These are phyloP conservation scores for Bruguiera gymnorhiza DNA, from an alignment of 345 rosid genomes.

Conservation along the genomic window DNA sequence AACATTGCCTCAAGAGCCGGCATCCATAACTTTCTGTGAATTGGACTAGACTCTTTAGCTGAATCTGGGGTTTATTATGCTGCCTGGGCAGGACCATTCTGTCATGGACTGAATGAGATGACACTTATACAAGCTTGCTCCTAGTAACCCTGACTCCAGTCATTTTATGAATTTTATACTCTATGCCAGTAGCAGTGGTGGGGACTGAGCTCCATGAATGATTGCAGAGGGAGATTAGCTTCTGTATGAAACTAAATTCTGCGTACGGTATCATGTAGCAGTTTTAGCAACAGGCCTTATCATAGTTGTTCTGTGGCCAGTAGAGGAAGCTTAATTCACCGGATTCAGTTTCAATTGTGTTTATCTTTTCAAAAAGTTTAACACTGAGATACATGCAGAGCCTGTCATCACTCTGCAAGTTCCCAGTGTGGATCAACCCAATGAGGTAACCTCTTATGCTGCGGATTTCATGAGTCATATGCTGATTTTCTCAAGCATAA, in stretches of 20 bases:
- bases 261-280: no score
- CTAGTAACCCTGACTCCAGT: no score
- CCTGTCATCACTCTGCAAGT: conserved; percentile 69
- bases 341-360: neutral
- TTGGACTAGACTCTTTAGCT: conserved; percentile 13
- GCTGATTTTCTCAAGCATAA: neutral
- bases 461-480: neutral
- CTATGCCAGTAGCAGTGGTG: no score
- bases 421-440: conserved; percentile 90
- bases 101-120: no score
- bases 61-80: neutral
- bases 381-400: conserved; percentile 44
- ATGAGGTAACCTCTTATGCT: conserved; percentile 46
- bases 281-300: no score
- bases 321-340: no score
- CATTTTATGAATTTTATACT: no score
- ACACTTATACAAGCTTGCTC: no score
- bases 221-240: no score
- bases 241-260: no score
- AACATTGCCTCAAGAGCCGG: conserved; percentile 24
- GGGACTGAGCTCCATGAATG: no score
- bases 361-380: neutral
- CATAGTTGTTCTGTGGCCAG: no score
- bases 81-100: conserved; percentile 10
- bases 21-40: conserved; percentile 18